These are phyloP conservation scores for Tetracentron sinense DNA, from an alignment of 164 flowering plant genomes.

Conservation along the genomic window DNA sequence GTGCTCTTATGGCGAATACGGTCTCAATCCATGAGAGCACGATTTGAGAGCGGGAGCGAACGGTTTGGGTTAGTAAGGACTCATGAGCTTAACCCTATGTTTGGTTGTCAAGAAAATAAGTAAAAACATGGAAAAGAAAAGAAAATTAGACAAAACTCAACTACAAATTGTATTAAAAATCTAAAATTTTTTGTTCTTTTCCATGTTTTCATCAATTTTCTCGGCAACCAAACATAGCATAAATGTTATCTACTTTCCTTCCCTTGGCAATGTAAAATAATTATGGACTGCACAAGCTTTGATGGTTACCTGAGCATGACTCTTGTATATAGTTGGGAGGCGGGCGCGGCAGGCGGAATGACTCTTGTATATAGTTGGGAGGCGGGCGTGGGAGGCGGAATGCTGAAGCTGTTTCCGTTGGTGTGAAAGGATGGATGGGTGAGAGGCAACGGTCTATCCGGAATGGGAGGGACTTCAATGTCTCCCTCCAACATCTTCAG, in stretches of 20 bases:
- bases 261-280: too few relatives aligned
- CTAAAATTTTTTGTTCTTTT: too few relatives aligned
- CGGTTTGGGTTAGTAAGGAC: too few relatives aligned
- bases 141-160: too few relatives aligned
- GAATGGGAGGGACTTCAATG: conserved; percentile 71
- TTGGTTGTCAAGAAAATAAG: too few relatives aligned
- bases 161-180: too few relatives aligned
- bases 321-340: conserved; percentile 28
- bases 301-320: conserved; percentile 60
- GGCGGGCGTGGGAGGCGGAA: conserved; percentile 46
- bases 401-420: conserved; percentile 41
- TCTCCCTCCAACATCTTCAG: conserved; percentile 88
- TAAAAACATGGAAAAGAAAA: too few relatives aligned
- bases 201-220: too few relatives aligned
- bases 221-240: background rate
- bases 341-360: conserved; percentile 50
- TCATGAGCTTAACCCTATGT: too few relatives aligned
- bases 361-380: conserved; percentile 33
- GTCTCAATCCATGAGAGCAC: too few relatives aligned
- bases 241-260: background rate
- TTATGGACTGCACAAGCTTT: background rate
- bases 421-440: conserved; percentile 37
- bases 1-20: too few relatives aligned
- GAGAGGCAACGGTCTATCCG: conserved; percentile 67
- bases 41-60: too few relatives aligned